Conservation (phyloP, 2,329 filamentous ascomycete genomes). For the Dryadomyces quercus-mongolicae region DNA sequence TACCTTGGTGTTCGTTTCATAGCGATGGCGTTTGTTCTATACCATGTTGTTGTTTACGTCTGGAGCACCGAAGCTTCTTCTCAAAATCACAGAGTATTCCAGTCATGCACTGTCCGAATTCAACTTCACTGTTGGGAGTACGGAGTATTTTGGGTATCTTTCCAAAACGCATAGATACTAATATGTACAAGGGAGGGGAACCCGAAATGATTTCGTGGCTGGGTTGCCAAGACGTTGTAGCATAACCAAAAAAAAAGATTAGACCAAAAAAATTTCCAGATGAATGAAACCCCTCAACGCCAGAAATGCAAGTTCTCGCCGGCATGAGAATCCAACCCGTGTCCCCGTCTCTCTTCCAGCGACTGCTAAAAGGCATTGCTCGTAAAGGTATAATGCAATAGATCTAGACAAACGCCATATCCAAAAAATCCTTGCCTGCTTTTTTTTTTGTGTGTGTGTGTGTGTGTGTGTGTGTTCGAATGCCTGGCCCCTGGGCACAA, state of each 20-base stretch:
- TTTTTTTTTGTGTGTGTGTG: not conserved
- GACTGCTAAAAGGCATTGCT: not conserved
- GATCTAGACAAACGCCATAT: not conserved
- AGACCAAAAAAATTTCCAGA: not conserved
- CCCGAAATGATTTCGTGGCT: no score
- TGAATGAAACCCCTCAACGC: not conserved
- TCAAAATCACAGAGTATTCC: no score
- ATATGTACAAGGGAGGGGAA: no score
- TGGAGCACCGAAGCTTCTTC: no score
- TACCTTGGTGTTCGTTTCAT: not conserved
- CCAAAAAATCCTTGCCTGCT: not conserved
- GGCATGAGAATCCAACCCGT: not conserved
- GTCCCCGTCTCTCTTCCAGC: no score
- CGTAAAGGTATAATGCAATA: not conserved
- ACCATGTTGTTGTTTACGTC: no score
- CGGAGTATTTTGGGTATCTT: no score
- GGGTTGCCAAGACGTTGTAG: not conserved
- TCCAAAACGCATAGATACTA: no score
- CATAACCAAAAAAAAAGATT: not conserved
- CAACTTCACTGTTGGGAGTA: no score
- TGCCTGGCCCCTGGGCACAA: no score
- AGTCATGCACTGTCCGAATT: no score
- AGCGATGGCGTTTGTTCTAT: not conserved
- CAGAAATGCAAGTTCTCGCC: not conserved
- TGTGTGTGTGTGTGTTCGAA: no score